A percentile compares a stretch with the other conserved stretches of the same genome.
These are phyloP conservation scores for Ophiosphaerella narmari DNA, from an alignment of 2,329 filamentous ascomycete species.

Conservation along the genomic window DNA sequence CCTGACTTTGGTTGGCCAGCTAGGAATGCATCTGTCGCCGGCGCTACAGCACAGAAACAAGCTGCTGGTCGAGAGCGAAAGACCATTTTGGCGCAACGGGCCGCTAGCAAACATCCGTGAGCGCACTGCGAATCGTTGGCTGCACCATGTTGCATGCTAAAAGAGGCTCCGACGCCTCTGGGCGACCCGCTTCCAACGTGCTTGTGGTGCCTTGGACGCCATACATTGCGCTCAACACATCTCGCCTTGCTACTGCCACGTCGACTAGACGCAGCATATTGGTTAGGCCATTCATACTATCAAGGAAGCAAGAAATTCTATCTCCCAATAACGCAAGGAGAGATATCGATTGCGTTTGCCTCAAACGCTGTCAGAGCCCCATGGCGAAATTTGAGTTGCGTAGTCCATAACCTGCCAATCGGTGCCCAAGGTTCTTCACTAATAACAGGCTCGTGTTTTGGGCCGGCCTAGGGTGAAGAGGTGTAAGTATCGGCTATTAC, in stretches of 20 bases:
- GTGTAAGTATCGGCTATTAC: too few relatives aligned
- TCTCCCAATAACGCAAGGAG: too few relatives aligned
- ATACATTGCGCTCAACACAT: neutral
- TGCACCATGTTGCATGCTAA: neutral
- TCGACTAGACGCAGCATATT: too few relatives aligned
- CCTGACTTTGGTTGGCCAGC: conserved; percentile 29
- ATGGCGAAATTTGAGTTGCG: too few relatives aligned
- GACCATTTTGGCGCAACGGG: conserved; percentile 30
- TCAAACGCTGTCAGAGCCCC: too few relatives aligned
- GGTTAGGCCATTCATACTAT: neutral
- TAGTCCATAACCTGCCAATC: conserved; percentile 16
- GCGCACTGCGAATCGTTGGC: conserved; percentile 21
- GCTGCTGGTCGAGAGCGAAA: conserved; percentile 20
- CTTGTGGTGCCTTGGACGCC: neutral
- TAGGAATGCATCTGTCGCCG: conserved; percentile 15
- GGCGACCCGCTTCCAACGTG: neutral
- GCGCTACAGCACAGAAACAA: conserved; percentile 30
- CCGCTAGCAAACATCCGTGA: conserved; percentile 27
- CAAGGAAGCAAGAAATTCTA: too few relatives aligned
- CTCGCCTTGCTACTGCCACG: neutral
- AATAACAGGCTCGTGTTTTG: too few relatives aligned
- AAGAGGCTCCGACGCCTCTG: neutral
- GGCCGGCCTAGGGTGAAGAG: too few relatives aligned
- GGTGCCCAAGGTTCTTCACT: conserved; percentile 8
- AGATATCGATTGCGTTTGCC: too few relatives aligned